Evolutionary conservation across 2,329 filamentous ascomycete species (phyloP), one percentile per base, ranked within the genome.

Genomic region (Blastomyces parvus): DNA sequence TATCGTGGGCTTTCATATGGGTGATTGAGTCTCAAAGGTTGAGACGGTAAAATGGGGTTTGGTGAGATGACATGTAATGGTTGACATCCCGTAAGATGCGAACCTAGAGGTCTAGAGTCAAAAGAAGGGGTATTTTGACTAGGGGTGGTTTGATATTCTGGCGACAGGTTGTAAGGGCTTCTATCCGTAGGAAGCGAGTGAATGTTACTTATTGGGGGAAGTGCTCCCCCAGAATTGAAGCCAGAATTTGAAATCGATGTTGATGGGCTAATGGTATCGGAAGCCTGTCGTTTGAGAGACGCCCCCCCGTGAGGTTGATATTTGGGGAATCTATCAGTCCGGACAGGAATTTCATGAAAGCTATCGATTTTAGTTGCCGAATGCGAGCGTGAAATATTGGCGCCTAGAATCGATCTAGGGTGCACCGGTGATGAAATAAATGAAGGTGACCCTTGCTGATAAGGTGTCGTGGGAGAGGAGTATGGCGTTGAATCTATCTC

Each of bases 401-500:
- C 68, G 38, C 69, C 69, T 19, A 71, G 68, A 40, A 72, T 67
- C 33, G 73, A 70, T 58, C 71, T 68, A 50, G 72, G 70, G 55
- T 71, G 70, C 57, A 67, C 64, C n/a, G 67, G 64, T 66, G 74
- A 65, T 40, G 64, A 65, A 46, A 55, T 17, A 44, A 70, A 74
- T 38, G 64, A 61, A 36, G 71, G 70, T 27, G 70, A 72, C 36
- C 74, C 73, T 64, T 70, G 72, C 56, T 69, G 69, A 62, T 69
- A 67, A 57, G 17, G 40, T 38, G 69, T 66, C 46, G 67, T 69
- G 19, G 71, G 70, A 52, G 66, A 68, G 62, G 70, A 70, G 65
- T 73, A 76, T 65, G 74, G 69, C 14, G 71, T 72, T 27, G 75
- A 76, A 42, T 77, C 75, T 64, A 77, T 77, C 64, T 76, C 75